Evolutionary conservation across 331 rosid genomes (phyloP).

Genomic region (Rhamnella rubrinervis): DNA sequence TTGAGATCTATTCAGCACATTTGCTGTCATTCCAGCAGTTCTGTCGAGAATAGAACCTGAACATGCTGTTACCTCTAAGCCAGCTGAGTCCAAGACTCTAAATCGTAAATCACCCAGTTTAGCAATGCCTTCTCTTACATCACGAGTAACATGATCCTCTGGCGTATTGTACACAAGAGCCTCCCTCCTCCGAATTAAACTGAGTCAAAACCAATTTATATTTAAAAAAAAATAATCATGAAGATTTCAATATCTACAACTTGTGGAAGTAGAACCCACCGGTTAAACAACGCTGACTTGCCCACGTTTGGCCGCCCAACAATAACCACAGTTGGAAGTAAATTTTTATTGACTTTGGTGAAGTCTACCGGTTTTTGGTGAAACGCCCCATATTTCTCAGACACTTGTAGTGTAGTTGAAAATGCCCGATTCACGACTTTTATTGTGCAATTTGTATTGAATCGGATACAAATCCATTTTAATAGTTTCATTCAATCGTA

Average conservation of each 20-base stretch:
- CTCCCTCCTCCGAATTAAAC: conserved; percentile 83
- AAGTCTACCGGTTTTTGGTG: conserved; percentile 46
- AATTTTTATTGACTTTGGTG: conserved; percentile 49
- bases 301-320: conserved; percentile 83
- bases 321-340: conserved; percentile 60
- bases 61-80: conserved; percentile 71
- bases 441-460: too few relatives aligned
- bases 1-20: conserved; percentile 59
- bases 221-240: neutral
- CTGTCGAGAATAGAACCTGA: conserved; percentile 85
- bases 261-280: conserved; percentile 33
- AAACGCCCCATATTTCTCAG: conserved; percentile 13
- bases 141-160: conserved; percentile 90
- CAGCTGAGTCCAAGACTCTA: conserved; percentile 91
- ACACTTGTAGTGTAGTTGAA: too few relatives aligned
- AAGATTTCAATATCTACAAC: neutral
- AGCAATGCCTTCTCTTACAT: conserved; percentile 87
- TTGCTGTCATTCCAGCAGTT: conserved; percentile 81
- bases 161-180: conserved; percentile 96
- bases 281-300: conserved; percentile 71
- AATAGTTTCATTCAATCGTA: too few relatives aligned
- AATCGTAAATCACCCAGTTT: conserved; percentile 83
- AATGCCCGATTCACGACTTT: too few relatives aligned
- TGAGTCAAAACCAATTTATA: conserved; percentile 11
- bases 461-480: too few relatives aligned